Conservation (phyloP, 345 rosid genomes). For the Populus davidiana region DNA sequence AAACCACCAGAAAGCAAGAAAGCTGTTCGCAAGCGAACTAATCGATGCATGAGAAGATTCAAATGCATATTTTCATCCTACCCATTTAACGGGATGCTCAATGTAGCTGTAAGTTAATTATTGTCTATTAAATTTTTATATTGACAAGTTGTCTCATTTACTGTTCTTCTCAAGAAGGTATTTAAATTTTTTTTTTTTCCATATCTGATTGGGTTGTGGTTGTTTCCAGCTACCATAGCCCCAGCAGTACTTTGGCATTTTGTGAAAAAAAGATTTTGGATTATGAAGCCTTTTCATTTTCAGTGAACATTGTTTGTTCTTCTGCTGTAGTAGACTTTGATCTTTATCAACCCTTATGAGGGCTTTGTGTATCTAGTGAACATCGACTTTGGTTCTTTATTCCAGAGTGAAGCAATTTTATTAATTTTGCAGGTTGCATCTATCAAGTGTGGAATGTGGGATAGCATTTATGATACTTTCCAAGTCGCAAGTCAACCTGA, state of each 20-base stretch:
- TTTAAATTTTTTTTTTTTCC: neutral
- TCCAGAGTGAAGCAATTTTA: neutral
- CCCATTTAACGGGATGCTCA: conserved; percentile 68
- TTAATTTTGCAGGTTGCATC: conserved; percentile 60
- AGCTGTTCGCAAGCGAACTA: conserved; percentile 1
- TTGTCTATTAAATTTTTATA: neutral
- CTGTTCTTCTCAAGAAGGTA: neutral
- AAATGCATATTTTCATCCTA: conserved; percentile 33
- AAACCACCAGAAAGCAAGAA: conserved; percentile 26
- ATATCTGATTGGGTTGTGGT: too few species aligned
- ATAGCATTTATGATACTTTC: conserved; percentile 74
- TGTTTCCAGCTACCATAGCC: too few species aligned
- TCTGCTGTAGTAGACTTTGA: neutral
- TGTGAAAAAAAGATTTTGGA: too few species aligned
- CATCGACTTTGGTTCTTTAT: neutral
- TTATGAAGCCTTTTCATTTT: neutral
- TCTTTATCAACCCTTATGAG: neutral
- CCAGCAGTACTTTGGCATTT: too few species aligned
- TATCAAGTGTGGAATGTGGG: conserved; percentile 75
- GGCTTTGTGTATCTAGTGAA: too few species aligned
- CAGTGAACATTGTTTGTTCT: neutral
- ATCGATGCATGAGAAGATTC: conserved; percentile 19
- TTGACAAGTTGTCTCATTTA: neutral
- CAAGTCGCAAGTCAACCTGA: conserved; percentile 42
- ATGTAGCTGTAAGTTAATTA: conserved; percentile 72